These are phyloP conservation scores for Chrysopogon serrulatus DNA, from an alignment of 176 grass and related monocot genomes.

Conservation along the genomic window DNA sequence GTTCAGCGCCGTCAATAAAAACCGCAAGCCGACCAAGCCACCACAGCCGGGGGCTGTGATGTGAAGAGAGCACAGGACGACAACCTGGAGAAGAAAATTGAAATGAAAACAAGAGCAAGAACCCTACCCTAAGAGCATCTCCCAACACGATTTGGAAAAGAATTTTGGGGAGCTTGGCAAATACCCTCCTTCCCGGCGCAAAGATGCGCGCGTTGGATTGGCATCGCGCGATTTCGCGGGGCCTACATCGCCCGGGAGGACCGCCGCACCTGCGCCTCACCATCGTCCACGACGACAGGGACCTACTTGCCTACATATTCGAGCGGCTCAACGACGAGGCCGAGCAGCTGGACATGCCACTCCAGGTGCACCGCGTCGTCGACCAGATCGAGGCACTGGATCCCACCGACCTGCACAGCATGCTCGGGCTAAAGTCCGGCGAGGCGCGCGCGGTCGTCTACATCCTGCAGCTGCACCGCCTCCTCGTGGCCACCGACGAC, in stretches of 20 bases:
- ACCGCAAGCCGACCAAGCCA: no score
- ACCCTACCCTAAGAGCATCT: no score
- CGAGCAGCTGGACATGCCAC: not conserved
- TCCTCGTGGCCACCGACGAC: not conserved
- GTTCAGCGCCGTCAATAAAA: not conserved
- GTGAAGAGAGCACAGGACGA: not conserved
- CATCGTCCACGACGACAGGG: slow-evolving; percentile 4
- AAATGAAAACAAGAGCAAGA: not conserved
- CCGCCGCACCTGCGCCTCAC: slow-evolving; percentile 18
- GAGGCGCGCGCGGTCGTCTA: slow-evolving; percentile 8
- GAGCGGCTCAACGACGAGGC: not conserved
- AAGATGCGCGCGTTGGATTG: no score
- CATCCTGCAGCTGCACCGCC: not conserved
- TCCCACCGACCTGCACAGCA: not conserved
- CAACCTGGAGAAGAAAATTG: no score
- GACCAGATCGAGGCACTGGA: not conserved
- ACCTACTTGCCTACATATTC: not conserved
- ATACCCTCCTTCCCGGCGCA: no score
- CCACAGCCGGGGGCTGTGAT: not conserved
- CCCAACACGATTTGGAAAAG: no score
- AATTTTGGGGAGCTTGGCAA: no score
- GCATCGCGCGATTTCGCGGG: no score
- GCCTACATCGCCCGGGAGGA: not conserved
- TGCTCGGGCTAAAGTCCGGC: not conserved
- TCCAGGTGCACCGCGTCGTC: not conserved